These are phyloP conservation scores for Sphaceloma murrayae DNA, from an alignment of 2,329 filamentous ascomycete species.

Conservation along the genomic window DNA sequence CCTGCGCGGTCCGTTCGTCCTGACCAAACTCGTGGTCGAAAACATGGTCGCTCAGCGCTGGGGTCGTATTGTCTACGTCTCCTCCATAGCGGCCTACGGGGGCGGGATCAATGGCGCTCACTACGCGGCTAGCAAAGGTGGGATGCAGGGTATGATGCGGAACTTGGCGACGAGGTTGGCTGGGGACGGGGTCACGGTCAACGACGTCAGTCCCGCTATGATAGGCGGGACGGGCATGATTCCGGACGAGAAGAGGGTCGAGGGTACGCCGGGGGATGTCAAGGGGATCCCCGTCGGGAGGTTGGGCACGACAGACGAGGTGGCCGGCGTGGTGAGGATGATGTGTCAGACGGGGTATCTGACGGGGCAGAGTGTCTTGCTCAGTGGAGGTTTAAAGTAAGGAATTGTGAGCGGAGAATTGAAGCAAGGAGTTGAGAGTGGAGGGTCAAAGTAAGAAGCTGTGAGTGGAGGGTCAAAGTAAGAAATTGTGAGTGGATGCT, in stretches of 20 bases:
- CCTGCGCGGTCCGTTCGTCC: slow-evolving; percentile 29
- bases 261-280: slow-evolving; percentile 24
- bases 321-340: slow-evolving; percentile 41
- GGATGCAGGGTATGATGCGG: slow-evolving; percentile 39
- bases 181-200: slow-evolving; percentile 39
- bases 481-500: too few relatives aligned
- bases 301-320: slow-evolving; percentile 37
- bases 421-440: too few relatives aligned
- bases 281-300: slow-evolving; percentile 37
- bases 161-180: slow-evolving; percentile 37
- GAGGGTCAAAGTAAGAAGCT: too few relatives aligned
- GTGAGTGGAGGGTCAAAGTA: too few relatives aligned
- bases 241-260: slow-evolving; percentile 29
- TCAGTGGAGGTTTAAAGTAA: slow-evolving; percentile 18
- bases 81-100: slow-evolving; percentile 33
- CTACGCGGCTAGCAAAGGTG: slow-evolving; percentile 35
- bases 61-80: slow-evolving; percentile 33
- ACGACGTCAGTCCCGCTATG: slow-evolving; percentile 41
- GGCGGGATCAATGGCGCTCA: slow-evolving; percentile 35
- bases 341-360: slow-evolving; percentile 39
- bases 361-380: slow-evolving; percentile 23
- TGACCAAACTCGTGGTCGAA: slow-evolving; percentile 33
- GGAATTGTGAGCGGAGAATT: too few relatives aligned
- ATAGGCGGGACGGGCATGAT: slow-evolving; percentile 40
- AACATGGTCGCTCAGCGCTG: slow-evolving; percentile 31